Base-by-base conservation (phyloP, 1,284 basidiomycete species). In the Irpex rosettiformis region DNA sequence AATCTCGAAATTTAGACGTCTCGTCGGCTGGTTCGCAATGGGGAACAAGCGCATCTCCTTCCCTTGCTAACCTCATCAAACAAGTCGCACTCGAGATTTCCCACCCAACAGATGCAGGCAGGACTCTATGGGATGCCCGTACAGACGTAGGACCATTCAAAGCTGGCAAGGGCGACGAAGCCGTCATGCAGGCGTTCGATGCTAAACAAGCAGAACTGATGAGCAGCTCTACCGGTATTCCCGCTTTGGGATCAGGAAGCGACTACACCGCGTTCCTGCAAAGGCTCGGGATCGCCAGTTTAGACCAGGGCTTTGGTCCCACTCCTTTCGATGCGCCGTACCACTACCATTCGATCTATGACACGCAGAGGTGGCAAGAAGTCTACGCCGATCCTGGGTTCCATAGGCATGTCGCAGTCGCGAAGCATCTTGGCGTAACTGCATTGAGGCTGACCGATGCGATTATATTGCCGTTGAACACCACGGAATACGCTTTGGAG, bases 181-280 rank as follows among this genome's bases (percentile, higher is more conserved):
- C 72, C 27, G 69, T 72, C n/a, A 47, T 65, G 49, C 21, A 51
- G 3, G 22, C 1, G 1, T 51, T 47, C 13, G 65, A 61, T 27
- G 51, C 65, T 58, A 67, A 73, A 43, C 53, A 70, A 52, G 65
- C 64, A 47, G 58, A 70, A 58, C 64, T 63, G 69, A 57, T 27
- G 63, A 60, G 49, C 66, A 73, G 22, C 61, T 62, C 42, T 5
- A 13, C 11, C 18, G 42, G 29, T 10, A 66, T 83, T 49, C 61
- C 58, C 0, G 73, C 76, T 5, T 69, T 84, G 3, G 82, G 83
- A 37, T 83, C 82, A 21, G 83, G 91, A 25, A 88, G 80, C 58
- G 91, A 94, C 71, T 94, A 78, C 66, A 93, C 92, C 8, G 89
- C 92, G n/a, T 96, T 93, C 71, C 70, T 89, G 64, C 86, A 89